Evolutionary conservation across 331 rosid species (phyloP), one percentile per base, ranked within the genome.

Genomic region (Stylosanthes scabra): DNA sequence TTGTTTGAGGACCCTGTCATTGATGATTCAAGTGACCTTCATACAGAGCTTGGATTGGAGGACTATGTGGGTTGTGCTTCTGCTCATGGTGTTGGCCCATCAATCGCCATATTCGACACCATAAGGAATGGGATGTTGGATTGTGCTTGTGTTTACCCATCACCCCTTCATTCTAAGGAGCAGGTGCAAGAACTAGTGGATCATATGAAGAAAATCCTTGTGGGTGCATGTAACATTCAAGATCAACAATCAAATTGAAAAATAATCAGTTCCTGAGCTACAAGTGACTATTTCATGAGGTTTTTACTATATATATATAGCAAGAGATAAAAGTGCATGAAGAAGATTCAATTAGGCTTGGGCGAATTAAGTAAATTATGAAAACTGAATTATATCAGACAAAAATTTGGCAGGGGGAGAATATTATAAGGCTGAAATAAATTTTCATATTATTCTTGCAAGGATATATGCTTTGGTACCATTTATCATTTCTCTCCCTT

Each of bases 21-120:
- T 3, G 88, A 88, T 13, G 72, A 75, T 5, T 74, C 83, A 7
- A 61, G 57, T 20, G 78, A 81, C 9, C 25, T 63, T 66, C 76
- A 59, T 37, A 60, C 63, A 15, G 72, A 81, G 69, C 66, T 88
- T 15, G 88, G 93, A 20, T 37, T 90, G 77, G 88, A 74, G 56
- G 93, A 88, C 78, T 90, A 65, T 65, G 83, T 75, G 12, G 91
- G 91, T 0, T 90, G 93, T 52, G 75, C 91, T 63, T 88, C 96
- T 0, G 88, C 70, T 27, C 93, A 90, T 44, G 93, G 96, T 0
- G 86, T 90, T 1, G 96, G 93, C 37, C 96, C 96, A 16, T 90
- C 96, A 13, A 50, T 88, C 2, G 96, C 91, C 56, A 34, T 88
- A n/a, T 90, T 90, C 2, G 93, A 90, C 66, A 81, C 87, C 44